Percentiles rank a stretch among this genome's conserved stretches.
Conservation (phyloP, 345 rosid genomes). For the Kandelia obovata region DNA sequence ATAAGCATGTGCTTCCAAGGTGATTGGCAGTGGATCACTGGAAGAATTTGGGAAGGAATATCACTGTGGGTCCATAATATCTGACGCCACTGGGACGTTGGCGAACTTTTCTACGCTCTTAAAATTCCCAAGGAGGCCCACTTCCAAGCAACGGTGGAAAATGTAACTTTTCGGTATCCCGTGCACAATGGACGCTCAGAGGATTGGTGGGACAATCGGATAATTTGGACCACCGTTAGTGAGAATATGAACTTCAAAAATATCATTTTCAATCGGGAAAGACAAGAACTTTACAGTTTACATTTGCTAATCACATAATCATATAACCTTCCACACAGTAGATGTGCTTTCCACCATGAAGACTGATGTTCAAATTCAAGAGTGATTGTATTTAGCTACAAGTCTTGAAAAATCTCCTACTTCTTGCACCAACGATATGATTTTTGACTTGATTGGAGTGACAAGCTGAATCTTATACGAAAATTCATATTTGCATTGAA, state of each 20-base stretch:
- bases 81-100: neutral
- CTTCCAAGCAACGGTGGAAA: neutral
- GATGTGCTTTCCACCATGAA: no score
- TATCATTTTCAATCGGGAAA: neutral
- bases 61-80: neutral
- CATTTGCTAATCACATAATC: no score
- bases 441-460: no score
- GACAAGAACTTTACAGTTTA: neutral
- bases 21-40: neutral
- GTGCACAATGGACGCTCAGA: neutral
- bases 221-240: neutral
- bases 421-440: no score
- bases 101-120: neutral
- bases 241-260: neutral
- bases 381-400: no score
- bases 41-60: neutral
- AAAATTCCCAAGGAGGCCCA: neutral
- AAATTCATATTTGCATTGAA: no score
- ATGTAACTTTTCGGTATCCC: no score
- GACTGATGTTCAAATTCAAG: no score
- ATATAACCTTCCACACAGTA: no score
- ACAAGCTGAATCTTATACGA: no score
- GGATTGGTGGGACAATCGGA: neutral
- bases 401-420: no score
- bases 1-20: neutral